A percentile compares a stretch with the other conserved stretches of the same genome.
These are phyloP conservation scores for Vitis hybrid DNA, from an alignment of 177 flowering plant genomes.

Conservation along the genomic window DNA sequence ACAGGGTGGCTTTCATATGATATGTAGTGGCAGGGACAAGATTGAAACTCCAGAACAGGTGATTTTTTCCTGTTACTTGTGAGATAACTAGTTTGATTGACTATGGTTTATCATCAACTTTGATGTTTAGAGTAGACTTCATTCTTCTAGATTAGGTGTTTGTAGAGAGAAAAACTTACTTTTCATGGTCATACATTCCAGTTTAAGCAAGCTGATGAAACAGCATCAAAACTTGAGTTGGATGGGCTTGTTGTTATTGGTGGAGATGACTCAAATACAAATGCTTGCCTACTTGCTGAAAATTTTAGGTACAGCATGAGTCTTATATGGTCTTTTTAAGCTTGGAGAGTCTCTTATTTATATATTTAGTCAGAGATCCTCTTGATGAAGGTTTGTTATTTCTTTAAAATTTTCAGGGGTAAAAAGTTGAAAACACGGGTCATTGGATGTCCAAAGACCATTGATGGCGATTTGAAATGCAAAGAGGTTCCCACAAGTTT, in stretches of 20 bases:
- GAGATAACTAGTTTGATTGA: too few species aligned
- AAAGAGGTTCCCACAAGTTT: constrained; percentile 97
- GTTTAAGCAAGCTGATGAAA: constrained; percentile 96
- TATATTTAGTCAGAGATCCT: too few species aligned
- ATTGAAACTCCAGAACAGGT: constrained; percentile 99
- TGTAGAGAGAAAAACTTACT: background rate
- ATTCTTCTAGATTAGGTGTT: too few species aligned
- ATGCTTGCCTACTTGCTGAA: constrained; percentile 98
- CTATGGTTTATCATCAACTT: background rate
- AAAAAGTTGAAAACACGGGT: constrained; percentile 79
- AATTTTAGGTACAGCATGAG: constrained; percentile 60
- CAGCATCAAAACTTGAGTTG: constrained; percentile 77
- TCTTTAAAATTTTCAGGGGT: constrained; percentile 32
- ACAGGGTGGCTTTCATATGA: constrained; percentile 99
- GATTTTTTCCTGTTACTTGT: background rate
- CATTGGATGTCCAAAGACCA: constrained; percentile 97
- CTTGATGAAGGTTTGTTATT: too few species aligned
- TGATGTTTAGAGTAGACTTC: too few species aligned
- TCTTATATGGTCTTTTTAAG: too few species aligned
- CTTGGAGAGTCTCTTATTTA: too few species aligned
- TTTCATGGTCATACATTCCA: constrained; percentile 22
- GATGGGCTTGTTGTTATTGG: constrained; percentile 98
- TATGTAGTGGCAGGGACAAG: constrained; percentile 96
- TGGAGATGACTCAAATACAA: constrained; percentile 97
- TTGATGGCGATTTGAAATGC: constrained; percentile 96